Conservation (phyloP, 1,284 basidiomycete genomes). For the Cystodermella granulosa region DNA sequence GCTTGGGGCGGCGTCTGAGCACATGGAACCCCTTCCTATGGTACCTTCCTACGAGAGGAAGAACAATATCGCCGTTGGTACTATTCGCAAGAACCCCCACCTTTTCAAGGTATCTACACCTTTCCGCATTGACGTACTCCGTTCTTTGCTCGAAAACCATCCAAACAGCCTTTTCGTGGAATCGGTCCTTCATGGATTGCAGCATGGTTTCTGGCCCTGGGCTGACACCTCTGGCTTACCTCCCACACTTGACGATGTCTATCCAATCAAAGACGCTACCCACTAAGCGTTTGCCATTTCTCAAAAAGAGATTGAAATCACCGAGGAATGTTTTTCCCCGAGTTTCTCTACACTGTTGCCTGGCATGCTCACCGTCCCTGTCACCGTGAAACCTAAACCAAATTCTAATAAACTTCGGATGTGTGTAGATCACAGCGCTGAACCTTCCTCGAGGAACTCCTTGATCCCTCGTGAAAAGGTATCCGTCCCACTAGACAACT, state of each 20-base stretch:
- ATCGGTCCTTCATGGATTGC: conserved; percentile 22
- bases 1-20: too few relatives aligned
- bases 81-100: conserved; percentile 19
- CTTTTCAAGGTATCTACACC: conserved; percentile 36
- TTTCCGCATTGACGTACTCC: conserved; percentile 32
- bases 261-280: too few relatives aligned
- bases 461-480: conserved; percentile 23
- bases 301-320: too few relatives aligned
- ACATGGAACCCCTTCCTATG: conserved; percentile 16
- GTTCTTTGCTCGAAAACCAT: conserved; percentile 19
- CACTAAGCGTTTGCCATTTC: too few relatives aligned
- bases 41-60: conserved; percentile 15
- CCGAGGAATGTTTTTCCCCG: too few relatives aligned
- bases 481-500: conserved; percentile 20
- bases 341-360: conserved; percentile 36
- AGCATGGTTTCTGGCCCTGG: conserved; percentile 36
- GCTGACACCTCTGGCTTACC: conserved; percentile 25
- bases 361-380: conserved; percentile 43
- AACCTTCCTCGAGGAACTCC: conserved; percentile 30
- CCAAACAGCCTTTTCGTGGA: conserved; percentile 31
- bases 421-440: conserved; percentile 37
- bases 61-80: conserved; percentile 14
- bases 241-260: conserved; percentile 24
- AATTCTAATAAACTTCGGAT: conserved; percentile 30
- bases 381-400: conserved; percentile 39